A percentile compares a stretch with the other conserved stretches of the same genome.
Conservation (phyloP, 225 moss, liverwort and hornwort species). For the Marchantia polymorpha region DNA sequence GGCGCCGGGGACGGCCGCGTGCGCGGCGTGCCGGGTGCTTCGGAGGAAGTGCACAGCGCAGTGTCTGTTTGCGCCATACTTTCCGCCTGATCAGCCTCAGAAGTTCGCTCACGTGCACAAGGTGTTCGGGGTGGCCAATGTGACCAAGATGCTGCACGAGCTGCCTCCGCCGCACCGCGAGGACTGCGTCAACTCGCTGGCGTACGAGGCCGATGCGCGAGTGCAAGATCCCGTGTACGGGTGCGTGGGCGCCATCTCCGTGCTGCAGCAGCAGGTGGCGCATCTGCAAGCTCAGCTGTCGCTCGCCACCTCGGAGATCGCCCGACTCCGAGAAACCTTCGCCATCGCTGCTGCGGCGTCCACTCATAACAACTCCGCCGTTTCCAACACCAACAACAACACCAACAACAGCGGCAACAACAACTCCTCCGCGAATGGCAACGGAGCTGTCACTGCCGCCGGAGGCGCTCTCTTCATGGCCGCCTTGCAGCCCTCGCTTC, state of each 20-base stretch:
- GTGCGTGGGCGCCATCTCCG: slow-evolving; percentile 91
- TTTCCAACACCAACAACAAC: slow-evolving; percentile 10
- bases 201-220: slow-evolving; percentile 94
- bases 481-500: slow-evolving; percentile 47
- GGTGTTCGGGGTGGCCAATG: slow-evolving; percentile 98
- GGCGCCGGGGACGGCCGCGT: slow-evolving; percentile 86
- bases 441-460: slow-evolving; percentile 20
- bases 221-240: slow-evolving; percentile 98
- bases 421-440: slow-evolving; percentile 37
- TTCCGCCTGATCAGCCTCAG: slow-evolving; percentile 94
- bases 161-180: slow-evolving; percentile 95
- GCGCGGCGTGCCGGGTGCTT: slow-evolving; percentile 97
- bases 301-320: slow-evolving; percentile 88
- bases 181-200: slow-evolving; percentile 96
- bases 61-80: slow-evolving; percentile 96
- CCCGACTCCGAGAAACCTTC: slow-evolving; percentile 89
- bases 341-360: slow-evolving; percentile 72
- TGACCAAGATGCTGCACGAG: slow-evolving; percentile 97
- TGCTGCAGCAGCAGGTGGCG: slow-evolving; percentile 96
- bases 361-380: slow-evolving; percentile 32
- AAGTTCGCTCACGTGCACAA: slow-evolving; percentile 97
- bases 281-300: slow-evolving; percentile 94
- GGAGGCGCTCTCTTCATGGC: slow-evolving; percentile 54
- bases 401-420: not conserved
- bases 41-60: slow-evolving; percentile 95